Percentiles rank a stretch among this genome's conserved stretches.
phyloP scores from a whole-genome alignment of 805 yeast genomes.

The Candida mattraensis region DNA sequence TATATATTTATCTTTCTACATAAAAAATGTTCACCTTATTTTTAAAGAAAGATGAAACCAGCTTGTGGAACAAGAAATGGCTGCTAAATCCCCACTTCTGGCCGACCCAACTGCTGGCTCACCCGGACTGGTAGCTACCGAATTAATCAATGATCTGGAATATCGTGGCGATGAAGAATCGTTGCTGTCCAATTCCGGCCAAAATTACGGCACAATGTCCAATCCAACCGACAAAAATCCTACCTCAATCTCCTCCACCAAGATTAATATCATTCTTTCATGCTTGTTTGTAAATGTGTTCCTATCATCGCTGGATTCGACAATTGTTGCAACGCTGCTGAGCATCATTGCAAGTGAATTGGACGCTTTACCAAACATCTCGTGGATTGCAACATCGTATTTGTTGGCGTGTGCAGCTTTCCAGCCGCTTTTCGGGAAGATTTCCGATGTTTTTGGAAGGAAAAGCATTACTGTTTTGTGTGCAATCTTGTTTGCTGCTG shows the following conservation, averaged over 20 bases:
- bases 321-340: constrained; percentile 53
- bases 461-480: constrained; percentile 38
- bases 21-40: neutral
- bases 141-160: constrained; percentile 4
- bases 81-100: constrained; percentile 2
- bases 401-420: constrained; percentile 46
- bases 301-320: constrained; percentile 52
- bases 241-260: constrained; percentile 2
- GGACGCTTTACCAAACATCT: constrained; percentile 40
- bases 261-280: constrained; percentile 8
- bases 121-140: constrained; percentile 7
- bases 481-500: constrained; percentile 34
- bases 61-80: constrained; percentile 1
- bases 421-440: constrained; percentile 55
- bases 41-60: neutral
- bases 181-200: neutral
- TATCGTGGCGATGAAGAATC: neutral
- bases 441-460: constrained; percentile 56
- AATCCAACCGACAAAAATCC: neutral
- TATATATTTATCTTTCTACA: no score
- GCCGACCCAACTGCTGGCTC: constrained; percentile 7
- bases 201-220: constrained; percentile 5
- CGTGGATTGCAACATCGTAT: constrained; percentile 45
- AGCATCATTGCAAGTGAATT: constrained; percentile 53
- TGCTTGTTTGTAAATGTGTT: constrained; percentile 32